Evolutionary conservation across 2,329 filamentous ascomycete species (phyloP), one percentile per base, ranked within the genome.

Genomic region (Aspergillus aculeatus): DNA sequence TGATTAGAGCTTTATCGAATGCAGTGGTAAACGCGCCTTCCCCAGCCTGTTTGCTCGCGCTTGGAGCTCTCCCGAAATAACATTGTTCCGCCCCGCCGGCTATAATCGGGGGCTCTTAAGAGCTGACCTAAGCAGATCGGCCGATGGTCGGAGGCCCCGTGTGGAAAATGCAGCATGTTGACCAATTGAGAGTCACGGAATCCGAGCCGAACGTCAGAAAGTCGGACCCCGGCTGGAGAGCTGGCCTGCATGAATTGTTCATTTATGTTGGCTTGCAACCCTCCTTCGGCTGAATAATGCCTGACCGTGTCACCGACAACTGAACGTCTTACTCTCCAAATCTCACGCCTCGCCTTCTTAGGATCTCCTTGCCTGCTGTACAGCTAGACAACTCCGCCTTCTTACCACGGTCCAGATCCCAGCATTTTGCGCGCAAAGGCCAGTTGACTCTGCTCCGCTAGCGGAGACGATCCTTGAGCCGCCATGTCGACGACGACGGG

Each of bases 401-500:
- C 2, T 21, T 7, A 24, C 12, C 47, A 23, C 47, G 5, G 21
- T 32, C 47, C 47, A 14, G 10, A 16, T 24, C 31, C 21, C 16
- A 16, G n/a, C 38, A 19, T 49, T 38, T 23, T 21, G 19, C 41
- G 49, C 38, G 41, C 44, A 49, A 14, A 53, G 41, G 49, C 26
- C 50, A 44, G 21, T 54, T 44, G 31, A n/a, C 47, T 51, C 29
- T n/a, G 21, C 60, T 67, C 65, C 63, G 61, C 51, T 61, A 61
- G 58, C 64, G 58, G 62, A 61, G 59, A 41, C 48, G 47, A 60
- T 54, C 51, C 47, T 50, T 56, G 11, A 47, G 48, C 38, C 57
- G 63, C 54, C 47, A 86, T 86, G 84, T 78, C 84, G 50, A 85
- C 83, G 62, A 86, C 81, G 57, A 73, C 77, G 63, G 81, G 81